Evolutionary conservation across 2,329 filamentous ascomycete species (phyloP).

Genomic region (Calycina herbarum): DNA sequence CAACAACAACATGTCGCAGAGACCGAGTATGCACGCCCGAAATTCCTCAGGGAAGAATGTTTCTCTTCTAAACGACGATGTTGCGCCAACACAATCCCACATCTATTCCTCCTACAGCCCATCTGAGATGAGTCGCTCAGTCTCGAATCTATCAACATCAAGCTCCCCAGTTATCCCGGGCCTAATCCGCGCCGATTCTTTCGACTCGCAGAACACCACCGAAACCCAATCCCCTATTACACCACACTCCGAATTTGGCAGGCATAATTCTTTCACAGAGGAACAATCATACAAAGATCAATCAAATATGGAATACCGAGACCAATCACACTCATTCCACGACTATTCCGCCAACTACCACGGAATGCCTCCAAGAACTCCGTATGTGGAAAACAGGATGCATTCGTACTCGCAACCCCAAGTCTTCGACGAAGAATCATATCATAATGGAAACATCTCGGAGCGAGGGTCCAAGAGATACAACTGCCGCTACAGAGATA

Average conservation of each 20-base stretch:
- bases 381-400: conserved; percentile 14
- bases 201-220: conserved; percentile 58
- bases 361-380: conserved; percentile 10
- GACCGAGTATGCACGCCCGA: conserved; percentile 51
- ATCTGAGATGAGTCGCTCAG: conserved; percentile 24
- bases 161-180: conserved; percentile 47
- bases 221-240: conserved; percentile 58
- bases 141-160: conserved; percentile 41
- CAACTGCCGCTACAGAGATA: conserved; percentile 71
- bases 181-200: conserved; percentile 60
- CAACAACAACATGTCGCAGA: conserved; percentile 18
- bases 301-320: conserved; percentile 42
- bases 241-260: conserved; percentile 46
- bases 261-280: conserved; percentile 32
- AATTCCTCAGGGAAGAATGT: conserved; percentile 59
- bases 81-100: conserved; percentile 30
- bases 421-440: conserved; percentile 29
- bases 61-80: conserved; percentile 60
- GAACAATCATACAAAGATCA: conserved; percentile 37
- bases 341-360: conserved; percentile 21
- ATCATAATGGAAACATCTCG: conserved; percentile 16
- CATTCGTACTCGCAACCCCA: conserved; percentile 22
- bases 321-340: conserved; percentile 16
- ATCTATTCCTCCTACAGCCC: conserved; percentile 17
- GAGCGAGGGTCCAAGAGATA: conserved; percentile 57